Evolutionary conservation across 164 flowering plant species (phyloP).

Genomic region (Chimonanthus praecox): DNA sequence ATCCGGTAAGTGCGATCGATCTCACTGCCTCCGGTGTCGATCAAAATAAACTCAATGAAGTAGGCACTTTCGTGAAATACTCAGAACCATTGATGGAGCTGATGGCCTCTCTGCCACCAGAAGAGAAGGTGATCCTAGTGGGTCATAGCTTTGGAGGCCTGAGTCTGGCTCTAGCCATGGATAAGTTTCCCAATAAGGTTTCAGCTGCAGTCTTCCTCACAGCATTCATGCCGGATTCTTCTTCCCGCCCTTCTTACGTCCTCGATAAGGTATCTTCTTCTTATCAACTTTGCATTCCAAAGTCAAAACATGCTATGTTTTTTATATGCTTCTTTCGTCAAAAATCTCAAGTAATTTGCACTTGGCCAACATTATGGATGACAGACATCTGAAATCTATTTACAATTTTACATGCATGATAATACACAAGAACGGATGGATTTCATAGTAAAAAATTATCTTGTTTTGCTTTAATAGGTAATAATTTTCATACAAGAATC

Average conservation of each 20-base stretch:
- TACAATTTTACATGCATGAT: too few species aligned
- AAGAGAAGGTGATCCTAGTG: slow-evolving; percentile 36
- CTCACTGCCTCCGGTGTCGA: slow-evolving; percentile 35
- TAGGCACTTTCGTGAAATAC: slow-evolving; percentile 20
- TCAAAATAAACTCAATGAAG: slow-evolving; percentile 10
- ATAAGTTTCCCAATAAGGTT: slow-evolving; percentile 32
- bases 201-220: slow-evolving; percentile 30
- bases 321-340: too few species aligned
- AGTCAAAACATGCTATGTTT: too few species aligned
- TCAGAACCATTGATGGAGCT: slow-evolving; percentile 31
- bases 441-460: too few species aligned
- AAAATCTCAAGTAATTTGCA: too few species aligned
- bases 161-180: slow-evolving; percentile 32
- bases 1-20: slow-evolving; percentile 39
- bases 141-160: slow-evolving; percentile 42
- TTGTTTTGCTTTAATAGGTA: too few species aligned
- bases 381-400: too few species aligned
- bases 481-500: too few species aligned
- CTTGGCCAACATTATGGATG: too few species aligned
- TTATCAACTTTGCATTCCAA: too few species aligned
- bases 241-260: slow-evolving; percentile 15
- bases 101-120: slow-evolving; percentile 24
- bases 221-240: slow-evolving; percentile 33
- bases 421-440: too few species aligned
- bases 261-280: too few species aligned